These are phyloP conservation scores for Zelonia costaricensis DNA, from an alignment of 208 protist genomes.

Conservation along the genomic window DNA sequence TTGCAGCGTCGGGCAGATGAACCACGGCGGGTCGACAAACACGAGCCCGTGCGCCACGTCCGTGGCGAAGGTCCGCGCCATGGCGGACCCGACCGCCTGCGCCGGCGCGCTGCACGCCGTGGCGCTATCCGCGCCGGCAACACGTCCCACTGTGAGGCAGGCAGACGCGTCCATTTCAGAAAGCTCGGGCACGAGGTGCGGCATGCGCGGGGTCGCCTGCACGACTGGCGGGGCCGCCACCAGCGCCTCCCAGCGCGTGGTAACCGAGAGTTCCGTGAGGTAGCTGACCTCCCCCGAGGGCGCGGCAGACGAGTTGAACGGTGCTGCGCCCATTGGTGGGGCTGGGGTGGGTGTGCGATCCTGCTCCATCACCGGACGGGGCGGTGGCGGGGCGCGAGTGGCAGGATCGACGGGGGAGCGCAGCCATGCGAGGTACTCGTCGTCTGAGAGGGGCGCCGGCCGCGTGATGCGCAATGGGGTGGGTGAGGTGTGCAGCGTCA, in stretches of 20 bases:
- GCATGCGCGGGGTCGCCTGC: not conserved
- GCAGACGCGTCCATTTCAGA: too few relatives aligned
- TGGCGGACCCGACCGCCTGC: conserved; percentile 6
- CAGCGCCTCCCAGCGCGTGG: conserved; percentile 21
- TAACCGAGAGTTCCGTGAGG: conserved; percentile 17
- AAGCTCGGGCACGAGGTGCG: not conserved
- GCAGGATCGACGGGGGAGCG: conserved; percentile 1
- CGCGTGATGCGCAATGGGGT: not conserved
- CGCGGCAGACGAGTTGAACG: not conserved
- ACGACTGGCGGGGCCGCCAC: conserved; percentile 14
- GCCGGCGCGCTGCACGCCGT: too few relatives aligned
- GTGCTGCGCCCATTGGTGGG: not conserved
- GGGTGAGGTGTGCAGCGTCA: not conserved
- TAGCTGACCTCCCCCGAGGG: conserved; percentile 16
- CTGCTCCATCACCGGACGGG: too few relatives aligned
- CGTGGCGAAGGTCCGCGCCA: conserved; percentile 13
- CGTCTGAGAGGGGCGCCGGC: conserved; percentile 6
- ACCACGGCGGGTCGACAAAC: conserved; percentile 79
- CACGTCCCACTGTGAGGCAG: too few relatives aligned
- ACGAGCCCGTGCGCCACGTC: conserved; percentile 33
- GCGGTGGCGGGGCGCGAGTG: too few relatives aligned
- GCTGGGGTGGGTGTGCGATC: not conserved
- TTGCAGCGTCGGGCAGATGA: conserved; percentile 43
- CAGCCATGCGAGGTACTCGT: conserved; percentile 19
- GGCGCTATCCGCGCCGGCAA: too few relatives aligned